Evolutionary conservation across 179 eudicot genomes (phyloP).

Genomic region (Camellia oleifera): DNA sequence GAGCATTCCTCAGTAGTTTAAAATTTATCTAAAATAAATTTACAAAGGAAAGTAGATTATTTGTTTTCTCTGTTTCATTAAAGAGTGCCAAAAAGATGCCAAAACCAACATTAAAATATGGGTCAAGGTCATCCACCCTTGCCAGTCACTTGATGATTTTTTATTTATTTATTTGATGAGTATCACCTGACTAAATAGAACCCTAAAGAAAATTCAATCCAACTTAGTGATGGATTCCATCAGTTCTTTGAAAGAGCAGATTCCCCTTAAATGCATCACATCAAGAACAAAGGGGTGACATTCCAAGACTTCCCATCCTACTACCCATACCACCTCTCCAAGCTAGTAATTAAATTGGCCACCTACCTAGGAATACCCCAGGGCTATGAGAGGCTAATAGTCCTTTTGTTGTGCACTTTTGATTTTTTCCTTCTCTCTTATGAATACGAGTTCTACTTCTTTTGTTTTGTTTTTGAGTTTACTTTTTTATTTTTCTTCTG

Average conservation of each 20-base stretch:
- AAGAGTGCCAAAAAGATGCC: neutral
- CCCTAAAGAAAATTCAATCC: neutral
- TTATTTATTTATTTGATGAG: neutral
- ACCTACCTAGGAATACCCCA: neutral
- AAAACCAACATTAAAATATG: neutral
- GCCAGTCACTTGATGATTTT: neutral
- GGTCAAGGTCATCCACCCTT: neutral
- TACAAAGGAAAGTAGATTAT: neutral
- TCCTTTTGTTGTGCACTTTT: neutral
- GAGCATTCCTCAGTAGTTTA: too few species aligned
- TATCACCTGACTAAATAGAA: neutral
- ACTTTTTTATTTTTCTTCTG: neutral
- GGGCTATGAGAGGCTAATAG: constrained; percentile 1
- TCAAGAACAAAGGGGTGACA: neutral
- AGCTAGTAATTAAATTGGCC: neutral
- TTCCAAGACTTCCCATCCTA: neutral
- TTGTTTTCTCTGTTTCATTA: neutral
- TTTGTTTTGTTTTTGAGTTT: neutral
- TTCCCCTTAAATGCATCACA: neutral
- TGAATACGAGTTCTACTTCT: neutral
- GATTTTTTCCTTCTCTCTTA: neutral
- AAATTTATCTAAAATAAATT: neutral
- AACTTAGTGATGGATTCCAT: neutral
- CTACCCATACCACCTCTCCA: neutral
- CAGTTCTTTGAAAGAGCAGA: neutral